Evolutionary conservation across 345 rosid species (phyloP).

Genomic region (Eucalyptus camaldulensis): DNA sequence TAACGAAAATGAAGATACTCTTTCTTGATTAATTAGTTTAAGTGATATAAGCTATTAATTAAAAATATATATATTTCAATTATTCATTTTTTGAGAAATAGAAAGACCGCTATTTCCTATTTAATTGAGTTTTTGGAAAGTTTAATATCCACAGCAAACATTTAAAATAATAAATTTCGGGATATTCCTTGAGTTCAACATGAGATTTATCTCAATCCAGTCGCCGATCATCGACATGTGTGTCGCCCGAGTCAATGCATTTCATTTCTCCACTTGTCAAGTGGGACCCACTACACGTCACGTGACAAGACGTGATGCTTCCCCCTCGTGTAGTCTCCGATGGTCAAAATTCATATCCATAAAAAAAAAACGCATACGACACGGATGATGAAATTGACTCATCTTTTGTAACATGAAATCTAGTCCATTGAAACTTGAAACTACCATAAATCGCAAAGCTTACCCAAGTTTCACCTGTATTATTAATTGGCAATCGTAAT

Average conservation of each 20-base stretch:
- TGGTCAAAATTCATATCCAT: not conserved
- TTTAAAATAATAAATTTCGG: not conserved
- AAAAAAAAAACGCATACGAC: not conserved
- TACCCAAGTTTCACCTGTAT: rapidly evolving
- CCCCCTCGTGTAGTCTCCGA: not conserved
- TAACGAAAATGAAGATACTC: rapidly evolving
- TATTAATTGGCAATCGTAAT: rapidly evolving
- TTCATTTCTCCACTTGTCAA: not conserved
- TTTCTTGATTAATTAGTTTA: rapidly evolving
- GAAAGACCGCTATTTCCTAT: rapidly evolving
- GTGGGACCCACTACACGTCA: not conserved
- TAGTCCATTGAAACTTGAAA: too few species aligned
- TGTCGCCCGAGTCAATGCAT: not conserved
- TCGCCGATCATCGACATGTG: not conserved
- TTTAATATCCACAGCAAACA: not conserved
- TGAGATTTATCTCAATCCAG: not conserved
- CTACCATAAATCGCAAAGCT: too few species aligned
- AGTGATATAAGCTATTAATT: rapidly evolving
- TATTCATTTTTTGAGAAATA: rapidly evolving
- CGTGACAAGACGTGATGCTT: not conserved
- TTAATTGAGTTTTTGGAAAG: not conserved
- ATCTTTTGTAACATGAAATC: too few species aligned
- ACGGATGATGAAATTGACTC: not conserved
- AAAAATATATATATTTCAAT: rapidly evolving
- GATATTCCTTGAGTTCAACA: not conserved